A percentile compares a stretch with the other conserved stretches of the same genome.
phyloP scores from a whole-genome alignment of 163 green algal genomes.

The Volvox carteri region DNA sequence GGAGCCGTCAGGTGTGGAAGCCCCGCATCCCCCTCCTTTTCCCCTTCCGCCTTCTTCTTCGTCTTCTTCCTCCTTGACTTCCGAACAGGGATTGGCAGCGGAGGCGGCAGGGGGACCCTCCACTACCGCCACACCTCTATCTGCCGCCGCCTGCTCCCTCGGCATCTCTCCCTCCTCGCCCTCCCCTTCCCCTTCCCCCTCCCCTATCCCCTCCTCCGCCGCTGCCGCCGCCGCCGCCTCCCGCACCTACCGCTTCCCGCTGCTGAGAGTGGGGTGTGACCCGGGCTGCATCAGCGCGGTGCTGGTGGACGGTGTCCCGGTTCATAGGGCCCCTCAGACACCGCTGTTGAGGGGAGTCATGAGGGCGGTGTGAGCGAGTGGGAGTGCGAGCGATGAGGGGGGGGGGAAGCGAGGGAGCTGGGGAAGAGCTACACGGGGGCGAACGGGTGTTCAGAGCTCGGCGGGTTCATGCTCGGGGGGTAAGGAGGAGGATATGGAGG shows the following conservation, averaged over 20 bases:
- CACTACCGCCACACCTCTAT: no score
- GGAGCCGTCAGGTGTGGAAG: no score
- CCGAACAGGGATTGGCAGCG: no score
- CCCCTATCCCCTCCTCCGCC: no score
- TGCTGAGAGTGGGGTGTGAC: conserved; percentile 44
- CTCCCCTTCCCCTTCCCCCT: no score
- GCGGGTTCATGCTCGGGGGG: not conserved
- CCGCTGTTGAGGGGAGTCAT: conserved; percentile 36
- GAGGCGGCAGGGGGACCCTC: no score
- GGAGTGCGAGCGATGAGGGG: not conserved
- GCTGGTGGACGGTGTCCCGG: conserved; percentile 49
- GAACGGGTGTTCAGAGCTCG: not conserved
- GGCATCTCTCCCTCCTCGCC: no score
- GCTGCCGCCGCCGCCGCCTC: not conserved
- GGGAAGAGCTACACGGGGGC: not conserved
- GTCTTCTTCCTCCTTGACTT: no score
- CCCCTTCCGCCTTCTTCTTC: no score
- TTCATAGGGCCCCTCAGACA: conserved; percentile 22
- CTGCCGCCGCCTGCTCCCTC: no score
- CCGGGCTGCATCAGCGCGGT: conserved; percentile 24
- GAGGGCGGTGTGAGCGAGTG: conserved; percentile 6
- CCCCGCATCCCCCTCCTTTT: no score
- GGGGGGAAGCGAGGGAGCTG: not conserved
- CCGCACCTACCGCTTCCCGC: conserved; percentile 36
- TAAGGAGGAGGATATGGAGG: not conserved